phyloP scores from a whole-genome alignment of 805 yeast species.

The Saccharomycopsis microspora region DNA sequence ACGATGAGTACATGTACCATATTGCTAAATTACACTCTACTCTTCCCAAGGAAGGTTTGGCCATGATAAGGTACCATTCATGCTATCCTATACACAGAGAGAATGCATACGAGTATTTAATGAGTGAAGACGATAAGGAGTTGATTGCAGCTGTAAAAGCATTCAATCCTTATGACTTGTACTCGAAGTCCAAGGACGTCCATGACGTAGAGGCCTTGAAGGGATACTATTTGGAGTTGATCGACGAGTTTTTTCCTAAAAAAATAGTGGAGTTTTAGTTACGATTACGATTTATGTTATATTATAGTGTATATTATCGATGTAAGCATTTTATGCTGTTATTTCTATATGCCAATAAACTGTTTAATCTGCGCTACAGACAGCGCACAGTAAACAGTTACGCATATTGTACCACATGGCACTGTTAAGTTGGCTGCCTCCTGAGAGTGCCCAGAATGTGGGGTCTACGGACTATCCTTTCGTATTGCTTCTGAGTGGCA shows the following conservation, averaged over 20 bases:
- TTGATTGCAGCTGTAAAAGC: conserved; percentile 55
- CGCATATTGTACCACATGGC: no score
- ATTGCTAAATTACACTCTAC: conserved; percentile 53
- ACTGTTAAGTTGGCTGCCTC: no score
- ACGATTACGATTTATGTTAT: neutral
- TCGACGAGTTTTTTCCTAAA: conserved; percentile 56
- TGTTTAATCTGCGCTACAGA: no score
- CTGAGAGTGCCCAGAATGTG: no score
- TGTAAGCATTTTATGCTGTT: neutral
- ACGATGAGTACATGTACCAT: conserved; percentile 70
- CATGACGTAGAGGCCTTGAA: conserved; percentile 40
- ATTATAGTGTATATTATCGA: neutral
- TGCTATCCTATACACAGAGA: conserved; percentile 73
- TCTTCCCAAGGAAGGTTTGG: conserved; percentile 54
- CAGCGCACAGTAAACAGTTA: no score
- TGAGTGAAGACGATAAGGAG: conserved; percentile 50
- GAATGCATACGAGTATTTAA: conserved; percentile 49
- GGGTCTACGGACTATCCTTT: no score
- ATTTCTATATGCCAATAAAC: neutral
- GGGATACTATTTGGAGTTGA: conserved; percentile 49
- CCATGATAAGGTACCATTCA: conserved; percentile 67
- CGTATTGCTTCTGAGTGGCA: no score
- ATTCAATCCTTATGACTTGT: conserved; percentile 58
- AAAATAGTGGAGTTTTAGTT: conserved; percentile 41
- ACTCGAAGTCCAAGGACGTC: conserved; percentile 45